Conservation (phyloP, 768 basidiomycete species). For the Pluteus cervinus region DNA sequence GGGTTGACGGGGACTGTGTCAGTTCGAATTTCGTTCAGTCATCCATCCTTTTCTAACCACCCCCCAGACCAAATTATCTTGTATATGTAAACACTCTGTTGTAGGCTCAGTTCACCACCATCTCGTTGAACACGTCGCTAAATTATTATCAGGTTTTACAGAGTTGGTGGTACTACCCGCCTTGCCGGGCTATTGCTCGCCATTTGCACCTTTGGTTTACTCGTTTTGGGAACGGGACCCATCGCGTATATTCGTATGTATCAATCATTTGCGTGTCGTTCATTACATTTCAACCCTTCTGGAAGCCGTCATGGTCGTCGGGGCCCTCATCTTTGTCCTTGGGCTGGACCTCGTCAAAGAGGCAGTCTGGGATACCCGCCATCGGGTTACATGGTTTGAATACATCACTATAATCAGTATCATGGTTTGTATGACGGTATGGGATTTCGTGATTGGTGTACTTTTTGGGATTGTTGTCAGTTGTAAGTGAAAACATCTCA, state of each 20-base stretch:
- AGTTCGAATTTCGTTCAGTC: conserved; percentile 16
- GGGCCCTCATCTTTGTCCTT: conserved; percentile 88
- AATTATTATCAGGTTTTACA: conserved; percentile 63
- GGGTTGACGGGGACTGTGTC: conserved; percentile 80
- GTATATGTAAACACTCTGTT: conserved; percentile 85
- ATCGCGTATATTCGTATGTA: conserved; percentile 88
- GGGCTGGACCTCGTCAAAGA: conserved; percentile 94
- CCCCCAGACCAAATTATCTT: conserved; percentile 68
- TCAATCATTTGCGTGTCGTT: neutral
- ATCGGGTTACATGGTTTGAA: conserved; percentile 78
- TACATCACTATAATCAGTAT: conserved; percentile 83
- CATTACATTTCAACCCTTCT: neutral
- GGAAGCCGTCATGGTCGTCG: conserved; percentile 85
- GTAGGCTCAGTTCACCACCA: conserved; percentile 24
- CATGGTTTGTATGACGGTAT: conserved; percentile 88
- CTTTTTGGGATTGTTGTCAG: conserved; percentile 88
- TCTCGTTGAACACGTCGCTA: neutral
- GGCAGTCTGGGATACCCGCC: conserved; percentile 92
- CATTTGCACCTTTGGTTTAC: conserved; percentile 58
- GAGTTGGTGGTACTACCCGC: conserved; percentile 84
- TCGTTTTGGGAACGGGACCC: conserved; percentile 81
- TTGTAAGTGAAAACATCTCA: conserved; percentile 42
- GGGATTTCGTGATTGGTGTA: conserved; percentile 93
- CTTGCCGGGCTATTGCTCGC: conserved; percentile 85
- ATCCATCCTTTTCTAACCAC: neutral